These are phyloP conservation scores for Rubia peregrina DNA, from an alignment of 305 asterid genomes.

Conservation along the genomic window DNA sequence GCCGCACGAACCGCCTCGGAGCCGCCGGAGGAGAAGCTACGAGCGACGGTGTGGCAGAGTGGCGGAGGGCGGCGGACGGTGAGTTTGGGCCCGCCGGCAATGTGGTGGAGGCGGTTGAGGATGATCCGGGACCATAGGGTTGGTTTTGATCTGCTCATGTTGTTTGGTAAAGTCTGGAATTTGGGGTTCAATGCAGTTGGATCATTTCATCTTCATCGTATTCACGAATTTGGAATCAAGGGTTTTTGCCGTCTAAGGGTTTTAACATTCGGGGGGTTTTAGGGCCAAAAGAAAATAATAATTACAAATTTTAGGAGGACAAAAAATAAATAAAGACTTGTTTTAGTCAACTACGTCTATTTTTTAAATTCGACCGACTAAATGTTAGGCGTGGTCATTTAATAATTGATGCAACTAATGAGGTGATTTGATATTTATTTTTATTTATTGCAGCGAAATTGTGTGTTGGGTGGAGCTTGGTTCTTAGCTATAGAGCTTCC, in stretches of 20 bases:
- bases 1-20: slow-evolving; percentile 16
- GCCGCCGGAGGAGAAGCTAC: slow-evolving; percentile 13
- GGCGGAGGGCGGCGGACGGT: background rate
- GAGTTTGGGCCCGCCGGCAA: slow-evolving; percentile 8
- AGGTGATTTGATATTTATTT: too few species aligned
- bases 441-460: too few species aligned
- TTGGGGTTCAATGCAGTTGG: background rate
- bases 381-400: too few species aligned
- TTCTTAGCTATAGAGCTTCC: too few species aligned
- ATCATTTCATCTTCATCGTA: background rate
- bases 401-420: too few species aligned
- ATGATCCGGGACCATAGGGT: slow-evolving; percentile 21
- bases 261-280: background rate
- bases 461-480: too few species aligned
- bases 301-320: too few species aligned
- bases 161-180: background rate
- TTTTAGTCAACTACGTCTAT: too few species aligned
- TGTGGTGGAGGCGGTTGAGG: slow-evolving; percentile 21
- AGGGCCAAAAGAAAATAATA: too few species aligned
- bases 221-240: background rate
- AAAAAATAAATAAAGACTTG: too few species aligned
- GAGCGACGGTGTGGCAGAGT: background rate
- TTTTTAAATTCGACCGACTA: too few species aligned
- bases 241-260: background rate
- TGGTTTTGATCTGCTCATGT: slow-evolving; percentile 15